Conservation (phyloP, 108 stramenopile genomes). For the Aurantiochytrium sp. region DNA sequence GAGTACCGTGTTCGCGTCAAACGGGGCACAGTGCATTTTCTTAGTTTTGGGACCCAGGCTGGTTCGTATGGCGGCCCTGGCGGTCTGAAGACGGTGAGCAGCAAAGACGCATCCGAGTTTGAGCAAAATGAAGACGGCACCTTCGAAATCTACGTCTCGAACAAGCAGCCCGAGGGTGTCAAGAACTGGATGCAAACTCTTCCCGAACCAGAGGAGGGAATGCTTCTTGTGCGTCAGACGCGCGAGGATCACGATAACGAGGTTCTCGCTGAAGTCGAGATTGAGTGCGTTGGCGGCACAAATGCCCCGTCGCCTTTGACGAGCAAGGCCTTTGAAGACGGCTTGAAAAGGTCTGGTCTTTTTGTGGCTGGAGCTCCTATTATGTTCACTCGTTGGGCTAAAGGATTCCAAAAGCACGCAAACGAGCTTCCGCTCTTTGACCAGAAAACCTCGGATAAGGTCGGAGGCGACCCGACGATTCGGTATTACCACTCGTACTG, state of each 20-base stretch:
- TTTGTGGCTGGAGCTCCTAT: conserved; percentile 5
- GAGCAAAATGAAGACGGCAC: neutral
- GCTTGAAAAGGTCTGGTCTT: neutral
- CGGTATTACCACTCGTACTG: conserved; percentile 5
- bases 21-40: neutral
- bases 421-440: conserved; percentile 17
- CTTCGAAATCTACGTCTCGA: neutral
- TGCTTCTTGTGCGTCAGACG: neutral
- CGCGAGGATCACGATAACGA: neutral
- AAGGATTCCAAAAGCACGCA: neutral
- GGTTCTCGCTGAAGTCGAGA: neutral
- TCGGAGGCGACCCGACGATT: neutral
- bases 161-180: neutral
- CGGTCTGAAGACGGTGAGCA: neutral
- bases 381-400: neutral
- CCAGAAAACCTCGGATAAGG: neutral
- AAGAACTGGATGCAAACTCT: neutral
- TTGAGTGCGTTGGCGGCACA: neutral
- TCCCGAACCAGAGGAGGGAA: neutral
- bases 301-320: neutral
- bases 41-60: neutral
- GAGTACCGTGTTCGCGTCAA: conserved; percentile 8
- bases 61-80: neutral
- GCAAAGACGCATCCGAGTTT: neutral
- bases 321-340: neutral